Evolutionary conservation across 2,329 filamentous ascomycete genomes (phyloP).

Genomic region (Fusarium protoensiforme): DNA sequence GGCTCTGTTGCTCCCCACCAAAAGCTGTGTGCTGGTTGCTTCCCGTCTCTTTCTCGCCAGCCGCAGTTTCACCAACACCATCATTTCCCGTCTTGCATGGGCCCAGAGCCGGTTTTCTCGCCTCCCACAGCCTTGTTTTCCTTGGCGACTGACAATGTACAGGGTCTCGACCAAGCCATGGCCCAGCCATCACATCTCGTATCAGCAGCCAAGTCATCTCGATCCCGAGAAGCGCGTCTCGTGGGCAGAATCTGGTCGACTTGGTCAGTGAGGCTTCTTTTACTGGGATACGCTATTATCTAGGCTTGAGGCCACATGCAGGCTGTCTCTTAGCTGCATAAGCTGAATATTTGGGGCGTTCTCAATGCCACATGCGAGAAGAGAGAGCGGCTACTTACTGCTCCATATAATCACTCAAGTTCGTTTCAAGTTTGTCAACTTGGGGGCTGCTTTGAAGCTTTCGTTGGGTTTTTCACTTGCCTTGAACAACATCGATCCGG

Average conservation of each 20-base stretch:
- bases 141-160: background rate
- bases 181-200: background rate
- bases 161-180: background rate
- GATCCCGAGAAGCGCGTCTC: background rate
- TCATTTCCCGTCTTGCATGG: background rate
- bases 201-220: background rate
- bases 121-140: background rate
- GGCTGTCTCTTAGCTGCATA: conserved; percentile 9
- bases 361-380: background rate
- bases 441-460: background rate
- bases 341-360: background rate
- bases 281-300: background rate
- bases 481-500: background rate
- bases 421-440: background rate
- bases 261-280: background rate
- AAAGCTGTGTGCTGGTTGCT: background rate
- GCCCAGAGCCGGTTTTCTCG: background rate
- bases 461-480: background rate
- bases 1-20: background rate
- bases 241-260: background rate
- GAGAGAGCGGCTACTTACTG: background rate
- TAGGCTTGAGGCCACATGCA: background rate
- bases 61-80: background rate
- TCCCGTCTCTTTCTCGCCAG: background rate
- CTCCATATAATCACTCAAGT: background rate